Evolutionary conservation across 2,329 filamentous ascomycete species (phyloP).

Genomic region (Tolypocladium amazonense): DNA sequence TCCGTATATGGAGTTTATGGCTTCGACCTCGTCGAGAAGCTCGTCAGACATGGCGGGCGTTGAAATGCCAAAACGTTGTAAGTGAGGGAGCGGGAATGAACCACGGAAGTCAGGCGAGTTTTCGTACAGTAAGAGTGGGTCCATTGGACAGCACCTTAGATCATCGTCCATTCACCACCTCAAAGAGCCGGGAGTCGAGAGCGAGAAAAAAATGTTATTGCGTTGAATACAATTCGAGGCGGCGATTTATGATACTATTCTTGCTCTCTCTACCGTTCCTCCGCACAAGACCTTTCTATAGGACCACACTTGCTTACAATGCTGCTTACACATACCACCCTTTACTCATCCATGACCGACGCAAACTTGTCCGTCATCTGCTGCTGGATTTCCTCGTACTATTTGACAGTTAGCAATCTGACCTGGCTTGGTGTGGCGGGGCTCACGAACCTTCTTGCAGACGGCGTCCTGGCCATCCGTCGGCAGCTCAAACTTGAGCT

Average conservation of each 20-base stretch:
- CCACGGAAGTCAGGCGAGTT: neutral
- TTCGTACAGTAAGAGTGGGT: neutral
- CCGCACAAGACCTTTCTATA: slow-evolving; percentile 14
- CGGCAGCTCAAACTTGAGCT: slow-evolving; percentile 95
- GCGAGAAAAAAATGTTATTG: slow-evolving; percentile 7
- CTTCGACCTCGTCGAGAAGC: slow-evolving; percentile 64
- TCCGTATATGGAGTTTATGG: slow-evolving; percentile 78
- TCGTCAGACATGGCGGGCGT: slow-evolving; percentile 38
- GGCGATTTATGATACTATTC: slow-evolving; percentile 5
- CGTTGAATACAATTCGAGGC: slow-evolving; percentile 17
- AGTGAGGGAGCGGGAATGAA: neutral
- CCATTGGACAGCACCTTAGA: neutral
- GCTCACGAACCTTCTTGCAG: slow-evolving; percentile 62
- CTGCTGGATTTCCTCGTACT: slow-evolving; percentile 90
- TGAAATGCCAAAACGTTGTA: neutral
- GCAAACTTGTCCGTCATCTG: slow-evolving; percentile 97
- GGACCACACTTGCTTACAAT: slow-evolving; percentile 12
- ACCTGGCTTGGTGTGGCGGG: neutral
- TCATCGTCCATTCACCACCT: neutral
- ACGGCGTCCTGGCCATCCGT: slow-evolving; percentile 72
- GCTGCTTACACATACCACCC: slow-evolving; percentile 3
- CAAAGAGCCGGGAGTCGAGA: neutral
- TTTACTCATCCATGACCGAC: slow-evolving; percentile 85
- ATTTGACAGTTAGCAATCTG: slow-evolving; percentile 25
- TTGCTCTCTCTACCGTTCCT: slow-evolving; percentile 10